Evolutionary conservation across 441 rosid species (phyloP).

Genomic region (Eutrema salsugineum): DNA sequence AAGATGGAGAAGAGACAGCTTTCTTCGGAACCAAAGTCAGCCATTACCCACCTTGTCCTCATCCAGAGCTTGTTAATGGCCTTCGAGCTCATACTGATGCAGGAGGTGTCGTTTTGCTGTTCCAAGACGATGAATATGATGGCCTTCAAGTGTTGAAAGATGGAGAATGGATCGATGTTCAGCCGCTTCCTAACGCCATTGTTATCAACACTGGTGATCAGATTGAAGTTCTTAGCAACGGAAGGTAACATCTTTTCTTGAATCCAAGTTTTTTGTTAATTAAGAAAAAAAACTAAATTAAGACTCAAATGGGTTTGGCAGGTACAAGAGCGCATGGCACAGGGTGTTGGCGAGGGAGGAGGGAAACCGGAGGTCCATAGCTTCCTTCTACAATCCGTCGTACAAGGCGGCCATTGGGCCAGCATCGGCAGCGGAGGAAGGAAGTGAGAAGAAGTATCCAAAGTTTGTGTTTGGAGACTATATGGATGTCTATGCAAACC

Average conservation of each 20-base stretch:
- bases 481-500: constrained; percentile 75
- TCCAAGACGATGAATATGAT: constrained; percentile 73
- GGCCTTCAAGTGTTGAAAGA: constrained; percentile 89
- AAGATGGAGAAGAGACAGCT: constrained; percentile 47
- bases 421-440: constrained; percentile 31
- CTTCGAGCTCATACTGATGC: constrained; percentile 95
- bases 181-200: constrained; percentile 63
- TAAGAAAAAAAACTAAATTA: too few species aligned
- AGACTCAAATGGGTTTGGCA: constrained; percentile 9
- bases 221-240: constrained; percentile 85
- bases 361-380: constrained; percentile 78
- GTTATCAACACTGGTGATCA: constrained; percentile 95
- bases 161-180: constrained; percentile 79
- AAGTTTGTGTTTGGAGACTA: constrained; percentile 85
- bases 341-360: constrained; percentile 46
- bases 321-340: constrained; percentile 89
- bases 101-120: constrained; percentile 80
- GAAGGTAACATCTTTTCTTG: constrained; percentile 40
- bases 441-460: constrained; percentile 48
- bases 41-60: constrained; percentile 94
- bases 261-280: too few species aligned
- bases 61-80: constrained; percentile 64
- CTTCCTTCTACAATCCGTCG: constrained; percentile 86
- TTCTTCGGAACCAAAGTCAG: constrained; percentile 91
- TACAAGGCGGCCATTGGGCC: constrained; percentile 74